Conservation (phyloP, 164 flowering plant genomes). For the Kingdonia uniflora region DNA sequence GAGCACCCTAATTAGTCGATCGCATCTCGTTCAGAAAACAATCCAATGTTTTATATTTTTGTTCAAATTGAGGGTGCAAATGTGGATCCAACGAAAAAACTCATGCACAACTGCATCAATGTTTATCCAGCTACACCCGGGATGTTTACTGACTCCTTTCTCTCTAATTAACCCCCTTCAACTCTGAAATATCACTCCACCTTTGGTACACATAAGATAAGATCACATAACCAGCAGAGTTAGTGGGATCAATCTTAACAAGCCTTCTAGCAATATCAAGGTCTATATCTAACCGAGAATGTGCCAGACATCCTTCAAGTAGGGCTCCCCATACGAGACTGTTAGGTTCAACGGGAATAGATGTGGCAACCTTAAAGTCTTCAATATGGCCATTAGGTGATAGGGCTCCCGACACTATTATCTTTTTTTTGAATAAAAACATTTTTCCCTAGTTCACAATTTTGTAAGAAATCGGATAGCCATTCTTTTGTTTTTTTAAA, state of each 20-base stretch:
- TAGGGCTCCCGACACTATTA: no score
- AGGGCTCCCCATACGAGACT: slow-evolving; percentile 58
- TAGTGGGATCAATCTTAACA: slow-evolving; percentile 38
- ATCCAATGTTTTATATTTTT: no score
- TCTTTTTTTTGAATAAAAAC: no score
- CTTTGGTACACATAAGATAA: slow-evolving; percentile 40
- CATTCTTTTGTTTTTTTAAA: no score
- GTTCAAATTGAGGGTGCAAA: no score
- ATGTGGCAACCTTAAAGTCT: slow-evolving; percentile 34
- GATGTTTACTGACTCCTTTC: slow-evolving; percentile 30
- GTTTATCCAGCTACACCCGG: slow-evolving; percentile 45
- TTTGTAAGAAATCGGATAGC: no score
- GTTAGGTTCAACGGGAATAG: slow-evolving; percentile 53
- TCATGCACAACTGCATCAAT: slow-evolving; percentile 40
- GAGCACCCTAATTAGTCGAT: no score
- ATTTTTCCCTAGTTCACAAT: no score
- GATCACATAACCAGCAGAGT: slow-evolving; percentile 53
- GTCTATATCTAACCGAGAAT: slow-evolving; percentile 33
- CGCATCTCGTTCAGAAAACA: no score
- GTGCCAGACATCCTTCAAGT: slow-evolving; percentile 52
- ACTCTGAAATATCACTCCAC: slow-evolving; percentile 38
- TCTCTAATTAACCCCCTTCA: slow-evolving; percentile 34
- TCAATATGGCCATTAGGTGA: slow-evolving; percentile 45
- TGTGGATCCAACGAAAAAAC: no score
- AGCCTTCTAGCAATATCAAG: slow-evolving; percentile 29